Percentiles rank a stretch among this genome's conserved stretches.
phyloP scores from a whole-genome alignment of 345 rosid species.

The Laguncularia racemosa region DNA sequence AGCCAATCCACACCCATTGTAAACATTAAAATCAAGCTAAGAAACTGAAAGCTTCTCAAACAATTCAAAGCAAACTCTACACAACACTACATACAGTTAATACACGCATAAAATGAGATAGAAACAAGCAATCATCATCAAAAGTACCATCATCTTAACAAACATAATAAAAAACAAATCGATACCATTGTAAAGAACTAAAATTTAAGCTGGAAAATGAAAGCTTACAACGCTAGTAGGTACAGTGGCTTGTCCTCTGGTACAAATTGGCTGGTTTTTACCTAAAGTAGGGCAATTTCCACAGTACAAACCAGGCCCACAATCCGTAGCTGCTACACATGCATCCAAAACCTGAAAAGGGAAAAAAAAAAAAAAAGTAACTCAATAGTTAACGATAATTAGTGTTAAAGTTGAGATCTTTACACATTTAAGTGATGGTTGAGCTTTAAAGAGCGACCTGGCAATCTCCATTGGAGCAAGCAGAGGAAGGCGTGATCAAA shows the following conservation, averaged over 20 bases:
- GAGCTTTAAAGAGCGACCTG: conserved; percentile 34
- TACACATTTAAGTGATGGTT: background rate
- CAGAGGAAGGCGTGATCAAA: conserved; percentile 24
- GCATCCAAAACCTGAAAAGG: conserved; percentile 72
- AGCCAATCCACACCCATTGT: background rate
- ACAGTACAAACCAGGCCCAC: conserved; percentile 73
- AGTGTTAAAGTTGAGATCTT: too few species aligned
- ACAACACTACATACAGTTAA: too few species aligned
- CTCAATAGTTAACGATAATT: too few species aligned
- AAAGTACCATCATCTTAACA: too few species aligned
- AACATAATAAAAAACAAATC: background rate
- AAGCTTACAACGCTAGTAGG: conserved; percentile 69
- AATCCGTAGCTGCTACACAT: conserved; percentile 59
- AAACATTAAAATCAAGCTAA: too few species aligned
- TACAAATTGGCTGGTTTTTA: conserved; percentile 65
- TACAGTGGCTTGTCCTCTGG: conserved; percentile 74
- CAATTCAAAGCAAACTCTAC: too few species aligned
- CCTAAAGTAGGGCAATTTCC: conserved; percentile 80
- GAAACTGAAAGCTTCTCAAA: too few species aligned
- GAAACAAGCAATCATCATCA: too few species aligned
- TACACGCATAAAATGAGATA: too few species aligned
- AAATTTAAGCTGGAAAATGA: background rate
- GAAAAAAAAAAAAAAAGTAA: too few species aligned
- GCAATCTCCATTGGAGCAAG: conserved; percentile 62
- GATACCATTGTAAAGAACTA: background rate